Evolutionary conservation across 768 basidiomycete genomes (phyloP).

Genomic region (Heimioporus sp.): DNA sequence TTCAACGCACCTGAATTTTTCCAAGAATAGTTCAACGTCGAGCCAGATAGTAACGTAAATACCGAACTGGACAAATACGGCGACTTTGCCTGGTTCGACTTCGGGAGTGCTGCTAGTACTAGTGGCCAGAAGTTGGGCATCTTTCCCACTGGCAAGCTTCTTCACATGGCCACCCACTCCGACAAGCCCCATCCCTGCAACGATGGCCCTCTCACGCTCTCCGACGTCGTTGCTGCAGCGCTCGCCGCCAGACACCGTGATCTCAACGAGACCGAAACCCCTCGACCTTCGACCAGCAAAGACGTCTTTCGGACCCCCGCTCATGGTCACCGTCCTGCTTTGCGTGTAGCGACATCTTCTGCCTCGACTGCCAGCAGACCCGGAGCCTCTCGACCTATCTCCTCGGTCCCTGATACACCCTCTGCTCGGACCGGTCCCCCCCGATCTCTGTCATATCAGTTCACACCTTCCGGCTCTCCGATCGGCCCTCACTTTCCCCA

Average conservation of each 20-base stretch:
- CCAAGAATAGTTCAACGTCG: no score
- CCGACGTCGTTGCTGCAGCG: slow-evolving; percentile 6
- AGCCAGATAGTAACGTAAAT: no score
- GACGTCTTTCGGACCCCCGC: neutral
- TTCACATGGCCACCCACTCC: slow-evolving; percentile 11
- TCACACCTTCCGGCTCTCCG: slow-evolving; percentile 47
- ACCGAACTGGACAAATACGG: no score
- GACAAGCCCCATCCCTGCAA: neutral
- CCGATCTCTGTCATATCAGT: slow-evolving; percentile 66
- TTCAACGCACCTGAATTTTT: no score
- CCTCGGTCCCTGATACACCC: slow-evolving; percentile 42
- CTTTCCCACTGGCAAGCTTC: neutral
- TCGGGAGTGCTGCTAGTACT: no score
- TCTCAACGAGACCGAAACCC: neutral
- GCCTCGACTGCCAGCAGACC: slow-evolving; percentile 1
- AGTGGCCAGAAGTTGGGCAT: no score
- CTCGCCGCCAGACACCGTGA: slow-evolving; percentile 1
- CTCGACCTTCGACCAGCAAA: neutral
- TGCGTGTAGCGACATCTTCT: slow-evolving; percentile 15
- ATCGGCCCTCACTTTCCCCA: slow-evolving; percentile 26
- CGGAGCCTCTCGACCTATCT: slow-evolving; percentile 1
- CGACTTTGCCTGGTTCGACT: no score
- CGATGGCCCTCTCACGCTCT: neutral
- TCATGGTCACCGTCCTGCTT: slow-evolving; percentile 8
- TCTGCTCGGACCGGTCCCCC: slow-evolving; percentile 71